Conservation (phyloP, 2,329 filamentous ascomycete genomes). For the Magnaporthiopsis rhizophila region DNA sequence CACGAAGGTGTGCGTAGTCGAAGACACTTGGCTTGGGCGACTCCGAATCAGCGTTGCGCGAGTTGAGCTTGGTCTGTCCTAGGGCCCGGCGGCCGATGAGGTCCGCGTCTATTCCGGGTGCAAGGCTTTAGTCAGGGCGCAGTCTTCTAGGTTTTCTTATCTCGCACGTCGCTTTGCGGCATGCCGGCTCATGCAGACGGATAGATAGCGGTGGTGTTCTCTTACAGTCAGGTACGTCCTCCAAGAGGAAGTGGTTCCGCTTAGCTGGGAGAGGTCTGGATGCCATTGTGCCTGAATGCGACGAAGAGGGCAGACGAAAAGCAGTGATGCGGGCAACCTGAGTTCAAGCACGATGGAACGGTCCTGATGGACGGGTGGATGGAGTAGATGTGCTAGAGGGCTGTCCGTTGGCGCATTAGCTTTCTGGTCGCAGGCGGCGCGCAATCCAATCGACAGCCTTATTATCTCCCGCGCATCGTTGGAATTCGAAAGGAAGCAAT, state of each 20-base stretch:
- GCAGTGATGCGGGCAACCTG: too few species aligned
- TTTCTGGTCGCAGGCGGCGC: neutral
- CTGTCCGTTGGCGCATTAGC: neutral
- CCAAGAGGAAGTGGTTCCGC: conserved; percentile 46
- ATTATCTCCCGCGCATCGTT: neutral
- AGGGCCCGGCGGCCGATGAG: conserved; percentile 79
- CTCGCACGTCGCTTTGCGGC: too few species aligned
- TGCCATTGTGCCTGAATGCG: conserved; percentile 15
- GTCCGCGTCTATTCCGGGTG: conserved; percentile 50
- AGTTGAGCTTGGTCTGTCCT: conserved; percentile 83
- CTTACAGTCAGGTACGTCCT: conserved; percentile 44
- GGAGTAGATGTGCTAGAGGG: neutral
- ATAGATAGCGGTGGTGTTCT: neutral
- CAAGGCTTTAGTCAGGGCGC: neutral
- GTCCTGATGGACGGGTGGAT: neutral
- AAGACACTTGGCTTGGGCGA: conserved; percentile 71
- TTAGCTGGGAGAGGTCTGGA: conserved; percentile 30
- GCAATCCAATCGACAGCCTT: neutral
- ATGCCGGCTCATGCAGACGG: neutral
- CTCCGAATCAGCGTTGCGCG: conserved; percentile 71
- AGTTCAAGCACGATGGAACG: neutral
- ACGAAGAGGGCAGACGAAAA: neutral
- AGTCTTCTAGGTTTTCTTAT: too few species aligned
- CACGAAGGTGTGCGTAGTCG: conserved; percentile 92
- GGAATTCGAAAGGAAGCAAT: neutral